phyloP scores from a whole-genome alignment of 2,329 filamentous ascomycete species.

The Raffaelea arxii region DNA sequence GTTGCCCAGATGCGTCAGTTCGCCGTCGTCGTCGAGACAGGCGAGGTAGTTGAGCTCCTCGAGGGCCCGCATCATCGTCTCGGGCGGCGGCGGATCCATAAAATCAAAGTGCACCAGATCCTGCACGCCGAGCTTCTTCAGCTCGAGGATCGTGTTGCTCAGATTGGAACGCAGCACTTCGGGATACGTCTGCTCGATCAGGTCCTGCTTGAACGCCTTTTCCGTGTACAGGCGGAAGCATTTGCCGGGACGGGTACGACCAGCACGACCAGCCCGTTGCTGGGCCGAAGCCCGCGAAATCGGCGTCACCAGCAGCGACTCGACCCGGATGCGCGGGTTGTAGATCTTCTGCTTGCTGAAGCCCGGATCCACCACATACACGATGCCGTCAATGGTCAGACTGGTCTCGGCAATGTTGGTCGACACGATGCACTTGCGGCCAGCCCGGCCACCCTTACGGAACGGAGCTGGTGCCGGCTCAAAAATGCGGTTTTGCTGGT shows the following conservation, averaged over 20 bases:
- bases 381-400: slow-evolving; percentile 96
- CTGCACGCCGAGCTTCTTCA: slow-evolving; percentile 94
- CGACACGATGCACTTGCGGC: slow-evolving; percentile 87
- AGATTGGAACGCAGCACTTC: slow-evolving; percentile 93
- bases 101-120: slow-evolving; percentile 97
- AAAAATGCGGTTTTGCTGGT: slow-evolving; percentile 93
- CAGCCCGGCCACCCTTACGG: slow-evolving; percentile 68
- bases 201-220: slow-evolving; percentile 89
- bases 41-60: slow-evolving; percentile 97
- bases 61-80: slow-evolving; percentile 94
- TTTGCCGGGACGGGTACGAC: slow-evolving; percentile 96
- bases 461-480: slow-evolving; percentile 70
- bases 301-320: slow-evolving; percentile 92
- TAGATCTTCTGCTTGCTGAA: slow-evolving; percentile 99
- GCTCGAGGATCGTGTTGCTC: slow-evolving; percentile 85
- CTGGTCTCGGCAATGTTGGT: slow-evolving; percentile 98
- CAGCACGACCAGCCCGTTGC: slow-evolving; percentile 95
- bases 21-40: slow-evolving; percentile 91
- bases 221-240: slow-evolving; percentile 97
- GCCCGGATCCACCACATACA: slow-evolving; percentile 97
- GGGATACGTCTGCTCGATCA: slow-evolving; percentile 94
- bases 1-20: slow-evolving; percentile 75
- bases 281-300: slow-evolving; percentile 97
- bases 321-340: slow-evolving; percentile 91
- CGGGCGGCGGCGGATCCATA: slow-evolving; percentile 95